Evolutionary conservation across 768 basidiomycete species (phyloP).

Genomic region (Ramaria sp.): DNA sequence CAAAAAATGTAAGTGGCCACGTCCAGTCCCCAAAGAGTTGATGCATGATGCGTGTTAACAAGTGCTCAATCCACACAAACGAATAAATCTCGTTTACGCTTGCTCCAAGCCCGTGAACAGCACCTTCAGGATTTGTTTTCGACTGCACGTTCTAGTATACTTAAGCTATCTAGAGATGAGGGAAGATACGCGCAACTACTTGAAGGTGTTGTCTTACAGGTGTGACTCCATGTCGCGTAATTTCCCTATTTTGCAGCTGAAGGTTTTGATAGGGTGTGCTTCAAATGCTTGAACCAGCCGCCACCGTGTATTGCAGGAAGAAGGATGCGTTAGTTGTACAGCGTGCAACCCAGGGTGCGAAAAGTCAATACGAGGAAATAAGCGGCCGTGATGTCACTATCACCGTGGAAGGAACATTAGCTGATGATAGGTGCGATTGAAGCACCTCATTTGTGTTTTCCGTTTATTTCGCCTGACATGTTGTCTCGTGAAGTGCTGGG

Average conservation of each 20-base stretch:
- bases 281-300: conserved; percentile 64
- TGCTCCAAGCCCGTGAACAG: conserved; percentile 87
- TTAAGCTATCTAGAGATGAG: conserved; percentile 51
- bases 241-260: neutral
- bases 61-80: conserved; percentile 94
- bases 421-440: conserved; percentile 49
- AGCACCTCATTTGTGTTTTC: neutral
- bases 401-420: conserved; percentile 49
- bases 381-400: conserved; percentile 58
- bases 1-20: conserved; percentile 79
- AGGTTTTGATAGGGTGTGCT: conserved; percentile 45
- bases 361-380: conserved; percentile 59
- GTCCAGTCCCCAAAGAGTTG: neutral
- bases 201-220: conserved; percentile 74
- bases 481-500: conserved; percentile 50
- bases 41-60: conserved; percentile 2
- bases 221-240: conserved; percentile 13
- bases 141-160: conserved; percentile 52
- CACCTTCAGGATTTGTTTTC: conserved; percentile 83
- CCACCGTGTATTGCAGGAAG: conserved; percentile 55
- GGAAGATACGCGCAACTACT: conserved; percentile 73
- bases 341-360: conserved; percentile 57
- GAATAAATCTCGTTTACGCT: conserved; percentile 87
- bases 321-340: conserved; percentile 53
- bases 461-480: neutral